phyloP scores from a whole-genome alignment of 2,329 filamentous ascomycete species.

The Sporothrix pseudoabietina region DNA sequence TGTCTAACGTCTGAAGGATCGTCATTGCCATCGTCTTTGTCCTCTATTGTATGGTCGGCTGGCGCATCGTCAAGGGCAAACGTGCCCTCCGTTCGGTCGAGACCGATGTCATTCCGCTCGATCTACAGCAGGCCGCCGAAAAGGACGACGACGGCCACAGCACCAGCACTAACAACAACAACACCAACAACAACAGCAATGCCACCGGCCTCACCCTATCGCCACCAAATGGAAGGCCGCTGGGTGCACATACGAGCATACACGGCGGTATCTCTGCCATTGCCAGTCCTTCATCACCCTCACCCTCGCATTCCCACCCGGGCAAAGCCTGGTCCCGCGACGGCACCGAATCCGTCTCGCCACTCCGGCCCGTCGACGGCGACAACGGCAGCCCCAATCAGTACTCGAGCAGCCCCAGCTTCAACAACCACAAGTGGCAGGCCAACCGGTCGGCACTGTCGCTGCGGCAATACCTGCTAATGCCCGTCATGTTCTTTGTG shows the following conservation, averaged over 20 bases:
- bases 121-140: background rate
- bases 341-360: conserved; percentile 25
- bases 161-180: background rate
- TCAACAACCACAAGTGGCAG: conserved; percentile 22
- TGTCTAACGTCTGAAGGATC: conserved; percentile 36
- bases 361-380: conserved; percentile 14
- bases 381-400: background rate
- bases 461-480: conserved; percentile 45
- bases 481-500: conserved; percentile 45
- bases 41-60: conserved; percentile 50
- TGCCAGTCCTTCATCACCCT: background rate
- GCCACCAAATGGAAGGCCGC: background rate
- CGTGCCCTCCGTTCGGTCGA: conserved; percentile 40
- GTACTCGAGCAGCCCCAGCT: background rate
- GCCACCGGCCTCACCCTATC: conserved; percentile 8
- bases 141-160: conserved; percentile 18
- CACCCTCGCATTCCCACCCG: background rate
- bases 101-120: conserved; percentile 39
- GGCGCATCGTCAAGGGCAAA: conserved; percentile 41
- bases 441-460: conserved; percentile 40
- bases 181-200: background rate
- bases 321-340: conserved; percentile 22
- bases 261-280: background rate
- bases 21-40: conserved; percentile 39
- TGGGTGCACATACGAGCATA: background rate